Evolutionary conservation across 768 basidiomycete genomes (phyloP), one percentile per base, ranked within the genome.

Genomic region (Mycena amicta): DNA sequence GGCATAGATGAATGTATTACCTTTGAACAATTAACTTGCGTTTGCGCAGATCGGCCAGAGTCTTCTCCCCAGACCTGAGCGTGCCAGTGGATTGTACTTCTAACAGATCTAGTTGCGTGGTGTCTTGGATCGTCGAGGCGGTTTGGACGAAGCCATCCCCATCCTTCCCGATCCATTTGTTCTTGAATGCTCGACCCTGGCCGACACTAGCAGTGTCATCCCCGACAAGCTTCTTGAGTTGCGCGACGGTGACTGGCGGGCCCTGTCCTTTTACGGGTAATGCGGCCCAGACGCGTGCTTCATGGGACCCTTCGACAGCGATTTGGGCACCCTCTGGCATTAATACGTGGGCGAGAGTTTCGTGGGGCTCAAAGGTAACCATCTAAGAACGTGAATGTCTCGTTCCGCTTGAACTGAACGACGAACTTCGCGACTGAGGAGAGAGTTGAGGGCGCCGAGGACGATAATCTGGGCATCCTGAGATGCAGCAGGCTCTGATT

Each of bases 181-280:
- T 94, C 78, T 95, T 98, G 83, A 99, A 97, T 20, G 96, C 97
- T 63, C 90, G 84, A 8, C 90, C 90, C 76, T 98, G 97, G 1
- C 97, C 97, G 56, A 98, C 84, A 75, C 95, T 97, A 16, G 93
- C 88, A 5, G 86, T 82, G 66, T 97, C 94, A 56, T 92, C 90
- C 15, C 96, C 96, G 15, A 98, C 83, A 57, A 73, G 72, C 59
- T 83, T 81, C 73, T 90, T 91, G 15, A 98, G 77, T 57, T 90
- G 83, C 47, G 78, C 83, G 0, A 83, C 78, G 3, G 83, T 81
- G 33, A 96, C 59, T 8, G 93, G 87, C 37, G 76, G 64, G 2
- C 89, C 90, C 57, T 84, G 76, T 2, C 91, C 93, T 61, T 86
- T 89, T 4, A 67, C 62, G 5, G 92, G 91, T 4, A 96, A 78